Evolutionary conservation across 257 asterid genomes (phyloP), one percentile per base, ranked within the genome.

Genomic region (Schizonepeta tenuifolia): DNA sequence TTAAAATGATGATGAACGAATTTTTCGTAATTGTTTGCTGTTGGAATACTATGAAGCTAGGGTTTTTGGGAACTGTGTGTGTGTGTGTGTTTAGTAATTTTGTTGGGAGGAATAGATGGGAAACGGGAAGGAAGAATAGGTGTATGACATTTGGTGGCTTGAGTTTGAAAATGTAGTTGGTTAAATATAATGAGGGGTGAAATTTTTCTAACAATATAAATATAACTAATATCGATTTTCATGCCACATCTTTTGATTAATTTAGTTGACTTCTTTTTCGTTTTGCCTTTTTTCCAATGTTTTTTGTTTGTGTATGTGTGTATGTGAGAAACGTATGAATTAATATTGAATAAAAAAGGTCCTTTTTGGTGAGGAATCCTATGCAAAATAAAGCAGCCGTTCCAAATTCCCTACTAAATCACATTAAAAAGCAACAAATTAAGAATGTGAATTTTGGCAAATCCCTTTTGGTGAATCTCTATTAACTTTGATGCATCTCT

Each of bases 331-430:
- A 47, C 20, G 53, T 36, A 51, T 36, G 59, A 15, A 70, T 40
- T 53, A 21, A 56, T n/a, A 74, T 20, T 71, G 58, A 51, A 59
- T 41, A 1, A 43, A 50, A 54, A 56, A 65, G 22, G 10, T n/a
- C 66, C 60, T 64, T 83, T 85, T 84, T 72, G 89, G 84, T 62
- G 91, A 82, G 86, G 92, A 84, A 87, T 87, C 92, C 92, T 73
- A 87, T 75, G 92, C 84, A 75, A 68, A 60, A 89, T 78, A 75
- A 70, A 60, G 92, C 79, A 75, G 67, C 51, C 38, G 58, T 36
- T 78, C 41, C 46, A 70, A 62, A 35, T 53, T 73, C 64, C 71
- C 35, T 9, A 33, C 6, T 22, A 71, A 64, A 67, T 62, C 47
- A 57, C 26, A 56, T 56, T 57, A 59, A 54, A 71, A 71, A 13